Percentiles rank a stretch among this genome's conserved stretches.
Conservation (phyloP, 352 stramenopile genomes). For the Globisporangium lucens region DNA sequence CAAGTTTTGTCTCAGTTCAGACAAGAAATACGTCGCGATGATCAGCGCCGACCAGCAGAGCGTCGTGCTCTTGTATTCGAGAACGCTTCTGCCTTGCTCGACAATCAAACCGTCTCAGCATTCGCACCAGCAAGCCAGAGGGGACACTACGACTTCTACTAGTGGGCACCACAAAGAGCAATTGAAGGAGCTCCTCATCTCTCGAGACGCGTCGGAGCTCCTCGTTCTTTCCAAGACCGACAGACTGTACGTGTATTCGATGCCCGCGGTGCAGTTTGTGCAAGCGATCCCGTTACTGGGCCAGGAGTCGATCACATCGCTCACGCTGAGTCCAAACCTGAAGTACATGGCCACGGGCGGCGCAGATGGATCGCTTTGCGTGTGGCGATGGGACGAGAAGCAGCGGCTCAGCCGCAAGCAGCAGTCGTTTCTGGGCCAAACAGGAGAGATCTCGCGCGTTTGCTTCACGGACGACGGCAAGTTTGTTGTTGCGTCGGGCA, state of each 20-base stretch:
- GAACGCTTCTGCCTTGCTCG: slow-evolving; percentile 32
- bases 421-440: slow-evolving; percentile 52
- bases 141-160: not conserved
- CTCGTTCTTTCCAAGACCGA: slow-evolving; percentile 47
- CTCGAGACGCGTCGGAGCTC: slow-evolving; percentile 42
- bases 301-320: slow-evolving; percentile 43
- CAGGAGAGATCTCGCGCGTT: slow-evolving; percentile 32
- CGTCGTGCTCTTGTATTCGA: slow-evolving; percentile 38
- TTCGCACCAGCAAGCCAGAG: slow-evolving; percentile 1
- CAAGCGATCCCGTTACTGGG: slow-evolving; percentile 55
- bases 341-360: slow-evolving; percentile 69
- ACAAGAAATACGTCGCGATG: slow-evolving; percentile 37
- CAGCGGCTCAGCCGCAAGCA: slow-evolving; percentile 51
- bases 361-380: slow-evolving; percentile 47
- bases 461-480: slow-evolving; percentile 43
- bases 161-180: slow-evolving; percentile 2
- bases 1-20: slow-evolving; percentile 32
- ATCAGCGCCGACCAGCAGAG: slow-evolving; percentile 27
- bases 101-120: slow-evolving; percentile 33
- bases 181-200: slow-evolving; percentile 48
- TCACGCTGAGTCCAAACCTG: slow-evolving; percentile 48
- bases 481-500: slow-evolving; percentile 36
- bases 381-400: slow-evolving; percentile 59
- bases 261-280: slow-evolving; percentile 30
- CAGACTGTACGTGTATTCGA: slow-evolving; percentile 53